Evolutionary conservation across 306 rosid species (phyloP).

Genomic region (Cucumis hystrix): DNA sequence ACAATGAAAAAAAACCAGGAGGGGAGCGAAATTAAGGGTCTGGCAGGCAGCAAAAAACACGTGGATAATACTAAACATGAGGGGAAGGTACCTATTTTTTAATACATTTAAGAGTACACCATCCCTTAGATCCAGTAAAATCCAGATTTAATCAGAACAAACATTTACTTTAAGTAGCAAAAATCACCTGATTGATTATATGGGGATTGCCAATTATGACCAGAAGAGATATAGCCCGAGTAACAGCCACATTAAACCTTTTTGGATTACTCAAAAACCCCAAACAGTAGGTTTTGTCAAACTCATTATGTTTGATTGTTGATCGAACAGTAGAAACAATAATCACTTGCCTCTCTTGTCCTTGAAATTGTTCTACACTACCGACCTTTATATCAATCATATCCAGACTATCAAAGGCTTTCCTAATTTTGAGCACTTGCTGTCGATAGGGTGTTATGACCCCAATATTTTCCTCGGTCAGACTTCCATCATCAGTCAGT

Average conservation of each 20-base stretch:
- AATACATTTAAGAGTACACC: not conserved
- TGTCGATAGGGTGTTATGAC: conserved; percentile 85
- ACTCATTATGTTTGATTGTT: conserved; percentile 82
- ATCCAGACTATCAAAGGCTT: conserved; percentile 43
- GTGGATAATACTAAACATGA: not conserved
- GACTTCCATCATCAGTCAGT: conserved; percentile 29
- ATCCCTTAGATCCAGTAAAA: not conserved
- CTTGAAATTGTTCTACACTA: conserved; percentile 94
- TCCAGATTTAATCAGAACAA: not conserved
- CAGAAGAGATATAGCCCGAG: conserved; percentile 79
- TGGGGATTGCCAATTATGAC: conserved; percentile 85
- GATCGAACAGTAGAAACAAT: conserved; percentile 91
- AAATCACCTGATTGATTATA: conserved; percentile 67
- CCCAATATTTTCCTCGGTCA: conserved; percentile 62
- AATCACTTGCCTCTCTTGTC: conserved; percentile 76
- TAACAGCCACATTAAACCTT: conserved; percentile 87
- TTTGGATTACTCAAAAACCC: conserved; percentile 86
- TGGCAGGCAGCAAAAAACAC: not conserved
- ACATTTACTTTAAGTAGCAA: conserved; percentile 5
- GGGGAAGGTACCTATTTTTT: not conserved
- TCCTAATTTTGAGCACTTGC: conserved; percentile 73
- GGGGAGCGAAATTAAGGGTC: not conserved
- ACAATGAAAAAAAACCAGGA: not conserved
- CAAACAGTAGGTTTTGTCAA: conserved; percentile 63
- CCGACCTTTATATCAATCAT: conserved; percentile 64